These are phyloP conservation scores for Fagus sylvatica DNA, from an alignment of 306 rosid genomes.

Conservation along the genomic window DNA sequence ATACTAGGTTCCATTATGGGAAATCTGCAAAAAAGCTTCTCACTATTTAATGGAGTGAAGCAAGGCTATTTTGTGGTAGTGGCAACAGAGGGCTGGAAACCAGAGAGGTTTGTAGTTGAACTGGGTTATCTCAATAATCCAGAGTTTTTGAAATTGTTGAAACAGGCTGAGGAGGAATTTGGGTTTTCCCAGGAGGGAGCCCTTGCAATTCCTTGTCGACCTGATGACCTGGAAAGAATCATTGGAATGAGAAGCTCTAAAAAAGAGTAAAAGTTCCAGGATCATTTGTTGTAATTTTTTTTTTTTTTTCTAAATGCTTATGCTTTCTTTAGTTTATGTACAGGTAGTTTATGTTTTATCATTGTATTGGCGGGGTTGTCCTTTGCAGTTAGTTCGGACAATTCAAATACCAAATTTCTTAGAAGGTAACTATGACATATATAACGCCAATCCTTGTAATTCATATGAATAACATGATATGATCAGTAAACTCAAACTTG, in stretches of 20 bases:
- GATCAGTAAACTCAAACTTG: too few species aligned
- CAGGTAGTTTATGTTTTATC: too few species aligned
- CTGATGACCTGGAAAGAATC: constrained; percentile 42
- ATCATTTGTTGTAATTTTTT: background rate
- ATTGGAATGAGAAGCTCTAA: constrained; percentile 18
- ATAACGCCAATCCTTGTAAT: too few species aligned
- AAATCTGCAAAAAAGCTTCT: constrained; percentile 25
- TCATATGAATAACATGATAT: too few species aligned
- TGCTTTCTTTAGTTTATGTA: background rate
- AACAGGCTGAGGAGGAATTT: constrained; percentile 48
- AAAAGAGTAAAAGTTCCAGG: constrained; percentile 4
- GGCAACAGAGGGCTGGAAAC: constrained; percentile 43
- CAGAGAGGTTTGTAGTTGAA: constrained; percentile 30
- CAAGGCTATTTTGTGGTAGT: constrained; percentile 48
- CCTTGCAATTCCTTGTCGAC: constrained; percentile 42
- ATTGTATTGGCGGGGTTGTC: too few species aligned
- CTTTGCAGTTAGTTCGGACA: too few species aligned
- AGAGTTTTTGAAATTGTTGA: constrained; percentile 38
- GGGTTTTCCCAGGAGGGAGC: constrained; percentile 49
- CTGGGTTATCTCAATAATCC: constrained; percentile 37
- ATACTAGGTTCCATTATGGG: constrained; percentile 23
- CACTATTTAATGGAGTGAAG: constrained; percentile 36
- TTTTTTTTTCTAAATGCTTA: too few species aligned
- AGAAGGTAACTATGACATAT: too few species aligned
- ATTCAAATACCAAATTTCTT: too few species aligned